phyloP scores from a whole-genome alignment of 2,329 filamentous ascomycete genomes.

The Fusarium concolor region DNA sequence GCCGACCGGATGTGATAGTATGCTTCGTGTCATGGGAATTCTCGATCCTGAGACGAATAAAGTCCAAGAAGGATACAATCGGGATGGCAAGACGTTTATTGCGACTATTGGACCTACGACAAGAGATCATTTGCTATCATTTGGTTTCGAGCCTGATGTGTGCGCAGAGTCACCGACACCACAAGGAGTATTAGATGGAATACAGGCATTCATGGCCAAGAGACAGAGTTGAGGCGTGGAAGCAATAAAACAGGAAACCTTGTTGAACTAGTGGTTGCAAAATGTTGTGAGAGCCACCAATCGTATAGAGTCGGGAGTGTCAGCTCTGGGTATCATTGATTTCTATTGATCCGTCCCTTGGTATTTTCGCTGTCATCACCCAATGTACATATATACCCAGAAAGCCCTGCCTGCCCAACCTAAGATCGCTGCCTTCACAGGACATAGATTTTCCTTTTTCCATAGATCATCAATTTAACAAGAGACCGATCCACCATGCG shows the following conservation, averaged over 20 bases:
- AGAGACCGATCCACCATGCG: slow-evolving; percentile 13
- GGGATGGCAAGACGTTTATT: slow-evolving; percentile 67
- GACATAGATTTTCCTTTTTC: neutral
- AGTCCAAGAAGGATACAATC: slow-evolving; percentile 44
- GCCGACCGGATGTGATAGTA: slow-evolving; percentile 71
- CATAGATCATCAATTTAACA: slow-evolving; percentile 7
- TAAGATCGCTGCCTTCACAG: slow-evolving; percentile 6
- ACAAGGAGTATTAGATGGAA: slow-evolving; percentile 78
- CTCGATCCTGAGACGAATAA: slow-evolving; percentile 61
- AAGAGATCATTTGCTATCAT: slow-evolving; percentile 75
- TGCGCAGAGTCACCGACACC: slow-evolving; percentile 86
- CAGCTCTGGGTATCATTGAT: slow-evolving; percentile 48
- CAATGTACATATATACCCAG: slow-evolving; percentile 22
- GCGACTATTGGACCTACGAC: slow-evolving; percentile 97
- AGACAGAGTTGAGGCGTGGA: slow-evolving; percentile 22
- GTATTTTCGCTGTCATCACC: slow-evolving; percentile 13
- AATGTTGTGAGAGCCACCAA: neutral
- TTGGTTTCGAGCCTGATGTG: slow-evolving; percentile 78
- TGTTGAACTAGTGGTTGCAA: neutral
- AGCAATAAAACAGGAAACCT: slow-evolving; percentile 4
- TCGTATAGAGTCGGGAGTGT: slow-evolving; percentile 38
- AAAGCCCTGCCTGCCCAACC: neutral
- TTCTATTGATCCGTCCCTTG: slow-evolving; percentile 29
- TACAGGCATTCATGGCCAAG: slow-evolving; percentile 56
- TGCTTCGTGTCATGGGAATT: slow-evolving; percentile 66